Conservation (phyloP, 1,139 yeast genomes). For the Komagataea norvegica region DNA sequence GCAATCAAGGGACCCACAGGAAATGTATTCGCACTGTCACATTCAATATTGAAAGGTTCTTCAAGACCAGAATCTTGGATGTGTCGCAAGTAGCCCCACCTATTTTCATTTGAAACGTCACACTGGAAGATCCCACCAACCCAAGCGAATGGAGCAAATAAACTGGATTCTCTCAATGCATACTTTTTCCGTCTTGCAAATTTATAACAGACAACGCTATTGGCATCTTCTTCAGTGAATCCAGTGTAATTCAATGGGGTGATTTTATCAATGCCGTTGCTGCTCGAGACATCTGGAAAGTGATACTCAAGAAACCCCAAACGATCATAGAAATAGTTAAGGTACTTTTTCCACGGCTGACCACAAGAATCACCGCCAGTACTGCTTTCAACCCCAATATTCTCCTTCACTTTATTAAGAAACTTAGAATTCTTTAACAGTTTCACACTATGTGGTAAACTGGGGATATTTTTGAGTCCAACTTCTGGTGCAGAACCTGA, state of each 20-base stretch:
- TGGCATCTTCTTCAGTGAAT: conserved; percentile 18
- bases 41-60: conserved; percentile 29
- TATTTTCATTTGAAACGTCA: conserved; percentile 32
- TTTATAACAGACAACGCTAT: conserved; percentile 48
- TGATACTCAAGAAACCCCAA: conserved; percentile 6
- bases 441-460: conserved; percentile 6
- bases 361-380: conserved; percentile 2
- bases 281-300: conserved; percentile 7
- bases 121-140: conserved; percentile 68
- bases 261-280: conserved; percentile 17
- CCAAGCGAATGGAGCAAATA: conserved; percentile 55
- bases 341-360: conserved; percentile 6
- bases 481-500: neutral
- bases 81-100: conserved; percentile 28
- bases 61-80: conserved; percentile 20
- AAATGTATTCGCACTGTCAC: conserved; percentile 35
- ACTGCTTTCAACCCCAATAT: neutral
- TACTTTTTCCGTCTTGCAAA: conserved; percentile 61
- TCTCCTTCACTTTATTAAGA: neutral
- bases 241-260: conserved; percentile 14
- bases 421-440: neutral
- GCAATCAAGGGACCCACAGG: conserved; percentile 60
- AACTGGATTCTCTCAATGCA: conserved; percentile 42
- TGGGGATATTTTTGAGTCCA: conserved; percentile 7
- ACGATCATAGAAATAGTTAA: conserved; percentile 3